phyloP scores from a whole-genome alignment of 2,329 filamentous ascomycete genomes.

The Dothidotthia symphoricarpi region DNA sequence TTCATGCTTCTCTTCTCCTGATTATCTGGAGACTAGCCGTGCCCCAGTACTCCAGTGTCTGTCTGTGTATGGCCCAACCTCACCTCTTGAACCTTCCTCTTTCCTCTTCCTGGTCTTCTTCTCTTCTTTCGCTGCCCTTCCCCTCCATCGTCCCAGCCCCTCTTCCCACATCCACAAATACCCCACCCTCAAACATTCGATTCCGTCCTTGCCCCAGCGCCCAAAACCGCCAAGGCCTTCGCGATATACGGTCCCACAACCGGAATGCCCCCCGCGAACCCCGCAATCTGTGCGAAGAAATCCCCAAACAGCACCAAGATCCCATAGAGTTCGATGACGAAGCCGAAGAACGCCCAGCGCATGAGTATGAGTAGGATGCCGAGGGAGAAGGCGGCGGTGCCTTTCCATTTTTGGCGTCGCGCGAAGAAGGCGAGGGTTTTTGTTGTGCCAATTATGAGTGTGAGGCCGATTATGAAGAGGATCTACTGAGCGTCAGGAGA shows the following conservation, averaged over 20 bases:
- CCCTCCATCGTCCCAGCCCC: background rate
- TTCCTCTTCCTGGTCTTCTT: no score
- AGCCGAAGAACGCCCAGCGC: slow-evolving; percentile 88
- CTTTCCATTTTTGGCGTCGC: slow-evolving; percentile 86
- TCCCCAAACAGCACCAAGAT: slow-evolving; percentile 93
- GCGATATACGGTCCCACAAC: slow-evolving; percentile 86
- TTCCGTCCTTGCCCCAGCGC: slow-evolving; percentile 1
- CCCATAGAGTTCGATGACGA: slow-evolving; percentile 86
- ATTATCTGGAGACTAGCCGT: no score
- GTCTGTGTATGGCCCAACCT: no score
- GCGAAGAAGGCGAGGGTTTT: slow-evolving; percentile 96
- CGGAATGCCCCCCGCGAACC: slow-evolving; percentile 81
- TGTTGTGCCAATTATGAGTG: slow-evolving; percentile 87
- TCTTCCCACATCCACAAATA: no score
- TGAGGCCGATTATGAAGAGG: slow-evolving; percentile 94
- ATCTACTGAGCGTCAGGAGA: slow-evolving; percentile 57
- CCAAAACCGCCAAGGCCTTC: slow-evolving; percentile 64
- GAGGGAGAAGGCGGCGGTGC: slow-evolving; percentile 80
- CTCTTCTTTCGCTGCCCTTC: no score
- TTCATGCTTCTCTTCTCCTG: no score
- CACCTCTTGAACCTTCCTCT: no score
- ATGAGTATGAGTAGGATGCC: slow-evolving; percentile 84
- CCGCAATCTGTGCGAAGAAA: slow-evolving; percentile 87
- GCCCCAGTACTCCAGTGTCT: no score
- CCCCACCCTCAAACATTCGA: no score